Conservation (phyloP, 495 filamentous ascomycete species). For the Penicillium turbatum region DNA sequence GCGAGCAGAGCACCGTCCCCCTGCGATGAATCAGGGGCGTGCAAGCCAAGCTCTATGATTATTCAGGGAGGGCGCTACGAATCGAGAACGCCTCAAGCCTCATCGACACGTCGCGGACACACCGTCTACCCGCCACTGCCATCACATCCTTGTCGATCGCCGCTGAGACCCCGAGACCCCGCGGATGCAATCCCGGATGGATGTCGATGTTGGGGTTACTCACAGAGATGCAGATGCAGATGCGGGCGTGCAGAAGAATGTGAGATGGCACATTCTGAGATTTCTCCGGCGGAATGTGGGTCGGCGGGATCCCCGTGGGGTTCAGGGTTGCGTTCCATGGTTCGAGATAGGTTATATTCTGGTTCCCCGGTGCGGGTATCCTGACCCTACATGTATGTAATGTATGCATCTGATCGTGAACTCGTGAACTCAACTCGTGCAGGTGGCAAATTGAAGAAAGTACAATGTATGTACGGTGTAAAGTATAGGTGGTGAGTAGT, state of each 20-base stretch:
- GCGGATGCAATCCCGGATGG: constrained; percentile 11
- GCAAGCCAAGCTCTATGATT: not conserved
- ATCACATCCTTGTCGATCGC: constrained; percentile 11
- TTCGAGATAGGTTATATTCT: not conserved
- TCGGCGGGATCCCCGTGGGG: constrained; percentile 10
- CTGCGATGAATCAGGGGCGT: not conserved
- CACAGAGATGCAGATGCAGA: constrained; percentile 13
- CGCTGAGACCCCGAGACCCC: constrained; percentile 5
- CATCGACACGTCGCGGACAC: constrained; percentile 4
- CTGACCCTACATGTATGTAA: no score
- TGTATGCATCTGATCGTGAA: constrained; percentile 2
- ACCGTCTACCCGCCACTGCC: constrained; percentile 8
- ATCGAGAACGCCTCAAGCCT: not conserved
- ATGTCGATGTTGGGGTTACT: constrained; percentile 13
- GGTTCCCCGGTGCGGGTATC: no score
- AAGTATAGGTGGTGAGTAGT: not conserved
- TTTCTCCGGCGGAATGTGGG: constrained; percentile 3
- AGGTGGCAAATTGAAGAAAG: not conserved
- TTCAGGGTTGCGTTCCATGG: constrained; percentile 4
- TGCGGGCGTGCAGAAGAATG: constrained; percentile 1
- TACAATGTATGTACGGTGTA: no score
- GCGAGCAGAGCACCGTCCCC: not conserved
- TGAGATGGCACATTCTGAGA: constrained; percentile 4
- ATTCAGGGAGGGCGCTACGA: not conserved
- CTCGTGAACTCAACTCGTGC: not conserved